Percentiles rank a stretch among this genome's conserved stretches.
Conservation (phyloP, 345 rosid species). For the Rhodamnia rubescens region DNA sequence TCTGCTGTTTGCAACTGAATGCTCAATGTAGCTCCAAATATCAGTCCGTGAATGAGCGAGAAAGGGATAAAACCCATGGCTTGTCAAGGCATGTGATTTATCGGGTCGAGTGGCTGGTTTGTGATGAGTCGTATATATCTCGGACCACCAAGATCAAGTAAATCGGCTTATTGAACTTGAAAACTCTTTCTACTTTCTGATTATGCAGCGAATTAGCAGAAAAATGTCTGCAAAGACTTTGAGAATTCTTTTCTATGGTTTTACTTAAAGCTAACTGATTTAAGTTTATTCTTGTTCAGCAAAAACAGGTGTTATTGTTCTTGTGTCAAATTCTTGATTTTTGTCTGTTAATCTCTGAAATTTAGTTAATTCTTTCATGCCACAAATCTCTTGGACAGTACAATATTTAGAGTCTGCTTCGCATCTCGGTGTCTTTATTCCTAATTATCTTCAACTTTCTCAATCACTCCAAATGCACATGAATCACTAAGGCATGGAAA, state of each 20-base stretch:
- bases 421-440: neutral
- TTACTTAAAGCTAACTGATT: neutral
- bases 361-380: neutral
- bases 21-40: neutral
- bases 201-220: neutral
- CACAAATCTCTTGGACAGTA: neutral
- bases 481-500: too few relatives aligned
- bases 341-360: neutral
- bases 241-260: neutral
- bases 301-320: neutral
- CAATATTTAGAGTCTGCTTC: neutral
- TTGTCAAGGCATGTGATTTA: neutral
- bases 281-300: neutral
- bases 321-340: neutral
- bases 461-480: too few relatives aligned
- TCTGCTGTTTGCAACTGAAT: neutral
- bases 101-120: neutral
- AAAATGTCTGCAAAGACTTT: neutral
- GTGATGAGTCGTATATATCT: neutral
- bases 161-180: neutral
- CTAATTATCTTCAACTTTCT: too few relatives aligned
- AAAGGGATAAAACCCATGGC: neutral
- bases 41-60: neutral
- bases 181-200: neutral
- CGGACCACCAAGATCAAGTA: neutral